Conservation (phyloP, 2,329 filamentous ascomycete genomes). For the Aciculosporium take region DNA sequence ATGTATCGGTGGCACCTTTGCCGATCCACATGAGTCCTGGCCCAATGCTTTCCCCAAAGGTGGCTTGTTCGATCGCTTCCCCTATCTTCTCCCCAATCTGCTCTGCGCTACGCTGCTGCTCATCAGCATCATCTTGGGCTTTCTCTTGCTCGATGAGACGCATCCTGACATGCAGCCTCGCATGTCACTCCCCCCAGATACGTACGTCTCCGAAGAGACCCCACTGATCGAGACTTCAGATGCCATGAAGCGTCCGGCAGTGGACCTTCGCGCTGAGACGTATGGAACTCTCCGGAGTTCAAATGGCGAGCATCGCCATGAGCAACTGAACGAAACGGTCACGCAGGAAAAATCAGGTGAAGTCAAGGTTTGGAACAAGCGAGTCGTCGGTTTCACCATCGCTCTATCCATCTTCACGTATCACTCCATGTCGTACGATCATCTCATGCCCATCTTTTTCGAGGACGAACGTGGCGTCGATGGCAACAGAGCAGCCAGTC, state of each 20-base stretch:
- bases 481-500: constrained; percentile 16
- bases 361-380: constrained; percentile 36
- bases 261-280: constrained; percentile 62
- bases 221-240: constrained; percentile 64
- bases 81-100: constrained; percentile 80
- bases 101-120: constrained; percentile 66
- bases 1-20: constrained; percentile 75
- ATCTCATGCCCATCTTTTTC: constrained; percentile 82
- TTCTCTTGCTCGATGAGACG: constrained; percentile 72
- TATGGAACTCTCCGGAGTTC: constrained; percentile 54
- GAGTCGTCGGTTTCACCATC: constrained; percentile 62
- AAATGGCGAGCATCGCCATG: constrained; percentile 32
- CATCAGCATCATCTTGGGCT: constrained; percentile 67
- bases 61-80: constrained; percentile 62
- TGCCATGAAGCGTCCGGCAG: constrained; percentile 55
- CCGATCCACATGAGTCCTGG: constrained; percentile 61
- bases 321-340: constrained; percentile 15
- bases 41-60: constrained; percentile 53
- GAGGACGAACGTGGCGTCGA: constrained; percentile 52
- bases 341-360: constrained; percentile 20
- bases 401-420: constrained; percentile 84
- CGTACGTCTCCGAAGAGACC: constrained; percentile 49
- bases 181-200: constrained; percentile 29
- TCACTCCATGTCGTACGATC: constrained; percentile 90
- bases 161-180: constrained; percentile 65